Conservation (phyloP, 352 stramenopile species). For the Globisporangium viniferum region DNA sequence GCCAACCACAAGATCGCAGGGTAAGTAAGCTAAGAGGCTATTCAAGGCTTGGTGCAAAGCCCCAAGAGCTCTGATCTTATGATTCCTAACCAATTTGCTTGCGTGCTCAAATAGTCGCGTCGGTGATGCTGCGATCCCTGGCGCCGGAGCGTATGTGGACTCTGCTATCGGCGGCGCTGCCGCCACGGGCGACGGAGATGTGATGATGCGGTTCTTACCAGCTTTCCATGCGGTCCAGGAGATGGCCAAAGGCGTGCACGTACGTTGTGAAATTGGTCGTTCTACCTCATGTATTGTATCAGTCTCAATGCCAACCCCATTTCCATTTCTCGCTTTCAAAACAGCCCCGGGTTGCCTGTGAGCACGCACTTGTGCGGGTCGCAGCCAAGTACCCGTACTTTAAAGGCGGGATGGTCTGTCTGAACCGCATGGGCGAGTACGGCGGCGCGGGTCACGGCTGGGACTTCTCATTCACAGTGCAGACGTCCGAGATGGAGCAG, state of each 20-base stretch:
- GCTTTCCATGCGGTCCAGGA: conserved; percentile 81
- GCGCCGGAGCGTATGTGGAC: conserved; percentile 86
- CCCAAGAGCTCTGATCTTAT: not conserved
- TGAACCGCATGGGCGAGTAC: conserved; percentile 69
- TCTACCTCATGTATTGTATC: not conserved
- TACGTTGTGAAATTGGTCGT: conserved; percentile 26
- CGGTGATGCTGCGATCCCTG: conserved; percentile 80
- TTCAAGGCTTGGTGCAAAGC: not conserved
- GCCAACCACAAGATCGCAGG: conserved; percentile 88
- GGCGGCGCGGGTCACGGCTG: conserved; percentile 73
- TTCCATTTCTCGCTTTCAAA: not conserved
- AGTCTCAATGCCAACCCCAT: not conserved
- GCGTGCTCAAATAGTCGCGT: conserved; percentile 53
- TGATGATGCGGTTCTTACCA: conserved; percentile 92
- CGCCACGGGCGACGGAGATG: conserved; percentile 86
- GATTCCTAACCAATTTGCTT: not conserved
- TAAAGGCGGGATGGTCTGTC: conserved; percentile 75
- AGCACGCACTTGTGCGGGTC: conserved; percentile 50
- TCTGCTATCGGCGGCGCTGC: conserved; percentile 74
- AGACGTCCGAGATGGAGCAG: conserved; percentile 50
- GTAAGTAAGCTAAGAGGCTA: conserved; percentile 23
- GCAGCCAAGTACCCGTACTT: conserved; percentile 56
- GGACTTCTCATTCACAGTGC: conserved; percentile 70
- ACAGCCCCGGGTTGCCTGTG: conserved; percentile 63
- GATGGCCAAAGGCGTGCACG: conserved; percentile 70